Evolutionary conservation across 441 rosid genomes (phyloP).

Genomic region (Dalechampia spathulata): DNA sequence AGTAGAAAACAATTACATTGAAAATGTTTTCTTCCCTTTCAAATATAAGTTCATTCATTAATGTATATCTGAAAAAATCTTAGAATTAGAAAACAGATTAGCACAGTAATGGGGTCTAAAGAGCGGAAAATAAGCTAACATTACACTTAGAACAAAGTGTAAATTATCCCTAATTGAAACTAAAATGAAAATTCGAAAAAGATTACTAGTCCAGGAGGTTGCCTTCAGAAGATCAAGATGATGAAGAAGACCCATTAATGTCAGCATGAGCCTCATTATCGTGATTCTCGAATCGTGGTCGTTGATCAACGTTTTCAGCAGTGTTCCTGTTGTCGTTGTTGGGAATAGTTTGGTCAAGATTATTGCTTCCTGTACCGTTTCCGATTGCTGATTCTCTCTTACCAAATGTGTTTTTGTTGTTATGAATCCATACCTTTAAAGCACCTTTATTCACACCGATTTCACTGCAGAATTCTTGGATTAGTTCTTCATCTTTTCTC

Average conservation of each 20-base stretch:
- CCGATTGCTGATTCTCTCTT: constrained; percentile 28
- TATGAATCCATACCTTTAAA: constrained; percentile 96
- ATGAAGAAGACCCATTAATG: constrained; percentile 65
- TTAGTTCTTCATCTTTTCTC: constrained; percentile 56
- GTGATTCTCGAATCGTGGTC: constrained; percentile 36
- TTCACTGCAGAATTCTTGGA: constrained; percentile 54
- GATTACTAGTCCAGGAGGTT: no score
- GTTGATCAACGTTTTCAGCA: constrained; percentile 22
- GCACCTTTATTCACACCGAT: constrained; percentile 62
- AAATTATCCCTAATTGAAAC: constrained; percentile 33
- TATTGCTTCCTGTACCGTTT: neutral
- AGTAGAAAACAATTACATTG: no score
- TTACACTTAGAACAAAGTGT: constrained; percentile 28
- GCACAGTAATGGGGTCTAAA: neutral
- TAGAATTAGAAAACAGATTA: no score
- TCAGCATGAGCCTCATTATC: constrained; percentile 26
- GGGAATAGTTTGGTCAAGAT: constrained; percentile 15
- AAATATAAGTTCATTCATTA: no score
- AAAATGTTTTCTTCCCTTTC: no score
- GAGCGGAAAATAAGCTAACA: constrained; percentile 15
- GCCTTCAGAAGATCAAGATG: constrained; percentile 38
- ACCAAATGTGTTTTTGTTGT: constrained; percentile 63
- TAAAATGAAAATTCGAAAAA: no score
- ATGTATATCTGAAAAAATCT: no score
- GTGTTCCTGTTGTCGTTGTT: constrained; percentile 14